phyloP scores from a whole-genome alignment of 495 filamentous ascomycete species.

The Podospora australis region DNA sequence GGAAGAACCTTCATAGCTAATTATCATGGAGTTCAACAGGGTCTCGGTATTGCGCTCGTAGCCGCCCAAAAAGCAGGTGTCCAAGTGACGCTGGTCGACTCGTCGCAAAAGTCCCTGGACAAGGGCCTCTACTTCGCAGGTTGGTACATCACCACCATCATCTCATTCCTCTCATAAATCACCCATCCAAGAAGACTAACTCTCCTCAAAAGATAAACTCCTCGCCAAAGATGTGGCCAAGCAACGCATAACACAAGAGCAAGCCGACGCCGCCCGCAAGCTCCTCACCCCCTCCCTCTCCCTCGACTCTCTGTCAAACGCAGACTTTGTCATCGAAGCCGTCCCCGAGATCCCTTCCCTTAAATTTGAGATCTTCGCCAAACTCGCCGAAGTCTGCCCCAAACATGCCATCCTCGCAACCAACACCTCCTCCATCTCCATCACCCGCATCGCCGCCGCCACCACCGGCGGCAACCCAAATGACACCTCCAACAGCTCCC shows the following conservation, averaged over 20 bases:
- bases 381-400: conserved; percentile 77
- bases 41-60: conserved; percentile 91
- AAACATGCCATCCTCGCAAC: conserved; percentile 88
- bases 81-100: conserved; percentile 83
- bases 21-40: conserved; percentile 45
- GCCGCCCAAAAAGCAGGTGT: conserved; percentile 80
- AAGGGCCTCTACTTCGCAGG: conserved; percentile 89
- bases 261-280: conserved; percentile 62
- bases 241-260: conserved; percentile 67
- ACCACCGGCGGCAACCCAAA: conserved; percentile 63
- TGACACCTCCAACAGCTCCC: conserved; percentile 72
- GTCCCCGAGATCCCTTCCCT: conserved; percentile 87
- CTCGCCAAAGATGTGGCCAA: conserved; percentile 89
- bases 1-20: neutral
- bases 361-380: conserved; percentile 81
- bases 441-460: conserved; percentile 89
- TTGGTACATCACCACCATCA: conserved; percentile 27
- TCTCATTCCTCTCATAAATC: neutral
- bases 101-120: conserved; percentile 75
- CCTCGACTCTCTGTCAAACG: conserved; percentile 70
- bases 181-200: neutral
- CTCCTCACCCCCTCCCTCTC: conserved; percentile 64
- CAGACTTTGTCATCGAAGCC: conserved; percentile 98
- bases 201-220: conserved; percentile 61
- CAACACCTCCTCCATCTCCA: conserved; percentile 95